Evolutionary conservation across 345 rosid species (phyloP).

Genomic region (Eucalyptus grandis): DNA sequence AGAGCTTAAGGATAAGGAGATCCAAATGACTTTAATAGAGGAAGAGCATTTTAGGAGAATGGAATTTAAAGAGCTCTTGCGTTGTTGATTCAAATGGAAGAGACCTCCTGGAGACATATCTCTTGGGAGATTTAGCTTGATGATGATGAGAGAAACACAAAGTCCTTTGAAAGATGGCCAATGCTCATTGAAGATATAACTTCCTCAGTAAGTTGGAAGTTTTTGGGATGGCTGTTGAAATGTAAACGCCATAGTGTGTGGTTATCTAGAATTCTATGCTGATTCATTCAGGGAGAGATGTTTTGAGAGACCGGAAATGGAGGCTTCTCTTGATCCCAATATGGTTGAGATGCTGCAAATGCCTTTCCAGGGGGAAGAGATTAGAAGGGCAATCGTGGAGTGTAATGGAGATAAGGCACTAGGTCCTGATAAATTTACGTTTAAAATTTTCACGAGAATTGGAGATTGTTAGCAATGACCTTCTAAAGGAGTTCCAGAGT

Average conservation of each 20-base stretch:
- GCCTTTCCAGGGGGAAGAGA: not conserved
- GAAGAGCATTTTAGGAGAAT: not conserved
- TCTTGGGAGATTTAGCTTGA: not conserved
- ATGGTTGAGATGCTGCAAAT: not conserved
- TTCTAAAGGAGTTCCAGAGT: not conserved
- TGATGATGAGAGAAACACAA: not conserved
- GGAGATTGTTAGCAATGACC: not conserved
- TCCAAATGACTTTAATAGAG: not conserved
- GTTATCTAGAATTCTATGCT: not conserved
- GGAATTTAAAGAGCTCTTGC: not conserved
- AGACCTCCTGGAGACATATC: not conserved
- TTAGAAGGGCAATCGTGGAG: not conserved
- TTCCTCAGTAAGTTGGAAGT: not conserved
- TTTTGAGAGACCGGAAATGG: not conserved
- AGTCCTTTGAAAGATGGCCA: not conserved
- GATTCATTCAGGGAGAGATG: not conserved
- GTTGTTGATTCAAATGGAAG: not conserved
- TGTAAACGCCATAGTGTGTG: not conserved
- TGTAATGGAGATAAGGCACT: not conserved
- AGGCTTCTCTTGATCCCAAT: not conserved
- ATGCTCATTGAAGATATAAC: not conserved
- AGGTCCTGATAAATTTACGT: not conserved
- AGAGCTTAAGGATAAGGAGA: not conserved
- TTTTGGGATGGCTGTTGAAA: not conserved
- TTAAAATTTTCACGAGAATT: not conserved